Percentiles rank a stretch among this genome's conserved stretches.
These are phyloP conservation scores for Niebla homalea DNA, from an alignment of 495 filamentous ascomycete genomes.

Conservation along the genomic window DNA sequence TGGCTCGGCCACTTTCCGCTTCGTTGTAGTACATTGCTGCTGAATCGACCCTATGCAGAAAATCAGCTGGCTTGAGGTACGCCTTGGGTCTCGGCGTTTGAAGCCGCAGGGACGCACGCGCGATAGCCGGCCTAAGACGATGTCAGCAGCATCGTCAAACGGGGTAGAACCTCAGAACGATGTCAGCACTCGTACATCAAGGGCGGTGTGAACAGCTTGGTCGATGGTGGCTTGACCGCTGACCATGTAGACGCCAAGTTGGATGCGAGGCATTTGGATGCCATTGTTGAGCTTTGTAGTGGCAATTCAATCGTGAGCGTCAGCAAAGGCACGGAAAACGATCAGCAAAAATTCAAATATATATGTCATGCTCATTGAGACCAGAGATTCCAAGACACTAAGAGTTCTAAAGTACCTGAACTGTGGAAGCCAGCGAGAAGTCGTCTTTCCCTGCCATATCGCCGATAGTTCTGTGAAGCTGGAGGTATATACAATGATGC, in stretches of 20 bases:
- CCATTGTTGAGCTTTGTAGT: conserved; percentile 49
- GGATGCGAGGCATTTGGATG: conserved; percentile 47
- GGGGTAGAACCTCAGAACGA: neutral
- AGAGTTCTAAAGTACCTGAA: no score
- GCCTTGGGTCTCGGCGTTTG: no score
- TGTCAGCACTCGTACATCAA: conserved; percentile 19
- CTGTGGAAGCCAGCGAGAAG: no score
- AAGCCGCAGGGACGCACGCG: no score
- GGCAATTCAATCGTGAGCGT: no score
- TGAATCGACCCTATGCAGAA: conserved; percentile 42
- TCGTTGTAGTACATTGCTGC: conserved; percentile 55
- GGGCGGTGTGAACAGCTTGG: conserved; percentile 35
- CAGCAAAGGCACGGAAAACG: no score
- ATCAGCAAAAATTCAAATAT: no score
- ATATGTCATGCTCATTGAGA: no score
- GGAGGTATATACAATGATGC: no score
- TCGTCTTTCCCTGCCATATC: no score
- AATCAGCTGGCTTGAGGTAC: neutral
- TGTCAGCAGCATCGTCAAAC: conserved; percentile 5
- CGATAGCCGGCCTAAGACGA: conserved; percentile 18
- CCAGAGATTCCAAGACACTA: no score
- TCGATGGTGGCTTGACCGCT: conserved; percentile 32
- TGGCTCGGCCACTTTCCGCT: conserved; percentile 42
- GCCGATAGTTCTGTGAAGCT: no score
- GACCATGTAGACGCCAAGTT: conserved; percentile 54